Evolutionary conservation across 1,284 basidiomycete species (phyloP), one percentile per base, ranked within the genome.

Genomic region (Ceratorhiza oryzae-sativae): DNA sequence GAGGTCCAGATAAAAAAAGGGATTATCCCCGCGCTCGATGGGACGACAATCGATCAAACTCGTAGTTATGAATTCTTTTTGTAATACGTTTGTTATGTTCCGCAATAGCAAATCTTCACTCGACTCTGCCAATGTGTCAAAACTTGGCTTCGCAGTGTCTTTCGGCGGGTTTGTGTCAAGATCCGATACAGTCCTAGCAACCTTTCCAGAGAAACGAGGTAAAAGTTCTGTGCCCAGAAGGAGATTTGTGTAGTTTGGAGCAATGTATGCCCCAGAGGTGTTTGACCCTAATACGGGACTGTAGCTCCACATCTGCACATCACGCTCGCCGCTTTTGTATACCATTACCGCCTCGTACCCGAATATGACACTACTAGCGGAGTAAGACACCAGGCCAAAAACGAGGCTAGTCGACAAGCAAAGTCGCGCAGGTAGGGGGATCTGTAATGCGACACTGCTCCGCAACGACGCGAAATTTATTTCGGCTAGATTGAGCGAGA

Each of bases 331-430:
- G 4, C 13, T 3, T 12, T 5, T 18, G 18, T 18, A 13, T 8
- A 59, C 15, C 3, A 8, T 20, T 2, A 42, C 12, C n/a, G 58
- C 58, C 27, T 41, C 32, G 20, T 59, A 59, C 4, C 58, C 58
- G 23, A 59, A 59, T 4, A 59, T 59, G 8, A 59, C 23, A 25
- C 58, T 59, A 34, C 58, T 59, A 25, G 58, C 58, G 23, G 42
- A 42, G 58, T 59, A 59, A n/a, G 58, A 59, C 9, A 25, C 12
- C 8, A 59, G n/a, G 13, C 58, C 58, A 9, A 9, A 41, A 10
- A 59, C 20, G n/a, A 59, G 23, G 25, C 18, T 42, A 13, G 36
- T 34, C n/a, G 39, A 20, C n/a, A 59, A 20, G n/a, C 36, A 59
- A 20, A 42, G 8, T 12, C 36, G 15, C 18, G 42, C 36, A 20